Conservation (phyloP, 768 basidiomycete genomes). For the Collybia sp. region DNA sequence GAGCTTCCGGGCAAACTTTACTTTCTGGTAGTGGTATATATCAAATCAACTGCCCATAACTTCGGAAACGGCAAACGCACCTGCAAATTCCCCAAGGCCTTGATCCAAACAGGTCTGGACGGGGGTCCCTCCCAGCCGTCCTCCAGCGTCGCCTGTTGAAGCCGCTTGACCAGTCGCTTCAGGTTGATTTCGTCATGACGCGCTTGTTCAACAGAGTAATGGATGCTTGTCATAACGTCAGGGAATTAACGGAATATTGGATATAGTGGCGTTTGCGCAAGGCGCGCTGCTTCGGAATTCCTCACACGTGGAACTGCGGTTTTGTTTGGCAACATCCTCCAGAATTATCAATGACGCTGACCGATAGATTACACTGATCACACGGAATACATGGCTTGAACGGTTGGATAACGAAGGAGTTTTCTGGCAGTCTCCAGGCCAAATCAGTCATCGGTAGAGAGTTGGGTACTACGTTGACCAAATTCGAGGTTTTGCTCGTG, state of each 20-base stretch:
- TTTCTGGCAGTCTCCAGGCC: no score
- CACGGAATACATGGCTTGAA: no score
- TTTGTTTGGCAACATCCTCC: no score
- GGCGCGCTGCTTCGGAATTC: no score
- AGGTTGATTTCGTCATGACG: constrained; percentile 69
- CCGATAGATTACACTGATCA: no score
- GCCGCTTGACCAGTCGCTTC: constrained; percentile 49
- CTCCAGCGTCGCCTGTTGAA: constrained; percentile 50
- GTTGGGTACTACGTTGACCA: no score
- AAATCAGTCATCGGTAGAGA: no score
- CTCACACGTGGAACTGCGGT: no score
- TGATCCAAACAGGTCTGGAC: constrained; percentile 42
- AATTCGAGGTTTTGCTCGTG: no score
- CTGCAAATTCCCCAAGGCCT: constrained; percentile 51
- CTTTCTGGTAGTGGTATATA: constrained; percentile 21
- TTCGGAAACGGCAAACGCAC: constrained; percentile 24
- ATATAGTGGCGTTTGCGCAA: constrained; percentile 1
- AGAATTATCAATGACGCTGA: no score
- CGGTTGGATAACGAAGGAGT: no score
- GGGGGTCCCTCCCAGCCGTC: constrained; percentile 27
- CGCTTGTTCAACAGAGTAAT: constrained; percentile 6
- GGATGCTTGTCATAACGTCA: not conserved
- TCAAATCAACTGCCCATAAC: not conserved
- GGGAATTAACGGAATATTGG: no score
- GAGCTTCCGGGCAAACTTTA: constrained; percentile 54